A percentile compares a stretch with the other conserved stretches of the same genome.
Conservation (phyloP, 305 asterid species). For the Solanum hybrid region DNA sequence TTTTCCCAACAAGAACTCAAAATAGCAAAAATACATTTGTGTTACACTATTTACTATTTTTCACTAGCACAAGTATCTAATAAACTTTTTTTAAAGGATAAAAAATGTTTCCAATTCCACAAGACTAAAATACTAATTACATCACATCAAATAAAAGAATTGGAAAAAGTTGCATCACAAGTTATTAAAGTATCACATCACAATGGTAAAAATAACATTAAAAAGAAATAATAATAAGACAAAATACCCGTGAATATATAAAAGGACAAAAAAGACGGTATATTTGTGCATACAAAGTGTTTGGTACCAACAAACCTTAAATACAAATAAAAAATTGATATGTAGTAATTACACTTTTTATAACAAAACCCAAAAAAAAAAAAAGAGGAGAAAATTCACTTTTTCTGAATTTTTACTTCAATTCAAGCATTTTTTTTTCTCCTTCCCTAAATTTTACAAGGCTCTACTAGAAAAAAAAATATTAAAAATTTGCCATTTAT, state of each 20-base stretch:
- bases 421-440: neutral
- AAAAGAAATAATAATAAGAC: neutral
- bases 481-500: neutral
- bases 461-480: neutral
- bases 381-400: neutral
- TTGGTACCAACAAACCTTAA: constrained; percentile 3
- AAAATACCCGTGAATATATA: neutral
- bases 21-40: neutral
- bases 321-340: constrained; percentile 10
- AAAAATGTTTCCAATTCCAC: neutral
- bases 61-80: neutral
- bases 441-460: constrained; percentile 2
- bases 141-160: neutral
- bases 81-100: neutral
- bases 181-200: neutral
- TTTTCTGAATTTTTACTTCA: neutral
- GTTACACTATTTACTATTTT: neutral
- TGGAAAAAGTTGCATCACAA: neutral
- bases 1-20: neutral
- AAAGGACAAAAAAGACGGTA: neutral
- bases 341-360: constrained; percentile 3
- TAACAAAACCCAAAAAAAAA: neutral
- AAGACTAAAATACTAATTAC: neutral
- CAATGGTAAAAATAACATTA: neutral
- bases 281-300: neutral